These are phyloP conservation scores for Pisolithus marmoratus DNA, from an alignment of 768 basidiomycete genomes.

Conservation along the genomic window DNA sequence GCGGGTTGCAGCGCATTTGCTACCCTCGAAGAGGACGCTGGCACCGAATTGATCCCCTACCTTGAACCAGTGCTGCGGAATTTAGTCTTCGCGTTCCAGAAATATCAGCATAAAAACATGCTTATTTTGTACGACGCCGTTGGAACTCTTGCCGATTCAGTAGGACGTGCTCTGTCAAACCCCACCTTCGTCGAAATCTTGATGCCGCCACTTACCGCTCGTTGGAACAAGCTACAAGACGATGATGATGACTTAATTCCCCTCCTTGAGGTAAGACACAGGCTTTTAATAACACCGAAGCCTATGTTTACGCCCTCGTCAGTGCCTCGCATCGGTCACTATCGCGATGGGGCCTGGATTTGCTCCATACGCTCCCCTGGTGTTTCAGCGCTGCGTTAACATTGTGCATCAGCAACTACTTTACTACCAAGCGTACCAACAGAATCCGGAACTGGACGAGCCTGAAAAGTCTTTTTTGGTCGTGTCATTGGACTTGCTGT, in stretches of 20 bases:
- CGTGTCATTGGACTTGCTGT: conserved; percentile 94
- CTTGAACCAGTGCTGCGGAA: conserved; percentile 93
- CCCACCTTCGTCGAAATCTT: conserved; percentile 86
- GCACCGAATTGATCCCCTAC: conserved; percentile 81
- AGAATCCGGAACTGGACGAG: conserved; percentile 87
- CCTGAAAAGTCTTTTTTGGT: conserved; percentile 97
- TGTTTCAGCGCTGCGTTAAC: conserved; percentile 86
- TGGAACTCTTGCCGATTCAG: conserved; percentile 95
- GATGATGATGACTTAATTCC: conserved; percentile 92
- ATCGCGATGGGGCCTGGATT: conserved; percentile 93
- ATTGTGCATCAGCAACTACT: conserved; percentile 81
- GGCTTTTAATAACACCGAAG: not conserved
- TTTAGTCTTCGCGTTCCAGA: conserved; percentile 92
- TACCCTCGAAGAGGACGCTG: conserved; percentile 97
- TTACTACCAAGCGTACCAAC: conserved; percentile 82
- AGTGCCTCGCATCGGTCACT: conserved; percentile 97
- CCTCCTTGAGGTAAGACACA: conserved; percentile 73
- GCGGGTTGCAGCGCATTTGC: conserved; percentile 99
- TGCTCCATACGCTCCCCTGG: conserved; percentile 79
- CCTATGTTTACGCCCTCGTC: conserved; percentile 1
- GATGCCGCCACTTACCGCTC: conserved; percentile 88
- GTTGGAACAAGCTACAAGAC: conserved; percentile 89
- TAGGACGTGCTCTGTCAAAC: conserved; percentile 82
- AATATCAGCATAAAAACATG: conserved; percentile 99
- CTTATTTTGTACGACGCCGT: conserved; percentile 98